Evolutionary conservation across 2,329 filamentous ascomycete species (phyloP), one percentile per base, ranked within the genome.

Genomic region (Epicoccum sorghinum): DNA sequence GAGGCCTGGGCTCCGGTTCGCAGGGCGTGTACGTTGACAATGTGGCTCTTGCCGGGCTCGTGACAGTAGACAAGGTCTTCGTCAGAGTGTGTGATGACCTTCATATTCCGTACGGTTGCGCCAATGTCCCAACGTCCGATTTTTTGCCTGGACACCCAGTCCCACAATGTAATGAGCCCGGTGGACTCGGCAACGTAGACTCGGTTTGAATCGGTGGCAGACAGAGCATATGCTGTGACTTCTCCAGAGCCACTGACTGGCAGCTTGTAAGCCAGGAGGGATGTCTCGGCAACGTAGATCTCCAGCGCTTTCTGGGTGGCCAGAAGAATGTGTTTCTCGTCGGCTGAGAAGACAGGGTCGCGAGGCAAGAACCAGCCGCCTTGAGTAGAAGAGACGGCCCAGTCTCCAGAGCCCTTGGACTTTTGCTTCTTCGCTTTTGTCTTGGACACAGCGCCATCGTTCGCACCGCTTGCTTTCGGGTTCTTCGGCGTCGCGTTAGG

Each of bases 211-310:
- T 86, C 78, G 44, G 69, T 66, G 27, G 77, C 75, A 49, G 80
- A 87, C 29, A 86, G 61, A 18, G 78, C 77, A 65, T 81, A 86
- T 23, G 79, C 78, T 22, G 79, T 75, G 22, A 88, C 76, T 9
- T 69, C 41, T 12, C 63, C 73, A 22, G 79, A 73, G 65, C 75
- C 61, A 18, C 63, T 69, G 62, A 79, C 61, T n/a, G 76, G 73
- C 43, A 97, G 87, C 51, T 86, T 85, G 62, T 91, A 87, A 40
- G 91, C 80, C 22, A 96, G 84, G 44, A 96, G 83, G 1, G 95
- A 98, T 49, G 91, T 92, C 60, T 85, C 80, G 27, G 90, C 85
- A 1, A 90, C 89, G 75, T 95, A 96, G 24, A 96, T 83, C 71
- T 92, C 89, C 48, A 97, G 80, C 8, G 88, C 88, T 25, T 85